Conservation (phyloP, 2,329 filamentous ascomycete genomes). For the Nothophaeocryptopus gaeumannii region DNA sequence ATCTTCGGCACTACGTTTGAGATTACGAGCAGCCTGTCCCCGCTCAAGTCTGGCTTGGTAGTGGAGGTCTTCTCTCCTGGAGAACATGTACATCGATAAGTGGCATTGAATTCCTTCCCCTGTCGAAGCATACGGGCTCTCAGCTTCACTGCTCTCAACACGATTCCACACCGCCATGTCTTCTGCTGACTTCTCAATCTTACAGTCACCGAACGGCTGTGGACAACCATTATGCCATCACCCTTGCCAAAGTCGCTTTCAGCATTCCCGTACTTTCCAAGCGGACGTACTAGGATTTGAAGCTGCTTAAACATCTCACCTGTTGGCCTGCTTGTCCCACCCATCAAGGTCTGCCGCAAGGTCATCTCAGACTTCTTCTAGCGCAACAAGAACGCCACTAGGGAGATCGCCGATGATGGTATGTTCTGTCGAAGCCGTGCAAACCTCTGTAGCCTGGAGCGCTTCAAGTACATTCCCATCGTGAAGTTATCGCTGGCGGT, state of each 20-base stretch:
- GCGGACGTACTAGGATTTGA: conserved; percentile 94
- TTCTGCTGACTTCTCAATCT: too few species aligned
- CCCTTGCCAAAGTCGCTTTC: conserved; percentile 49
- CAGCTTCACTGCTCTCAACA: too few species aligned
- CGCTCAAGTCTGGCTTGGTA: too few species aligned
- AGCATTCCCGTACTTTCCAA: conserved; percentile 98
- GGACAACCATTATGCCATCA: too few species aligned
- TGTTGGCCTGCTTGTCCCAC: neutral
- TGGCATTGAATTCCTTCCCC: too few species aligned
- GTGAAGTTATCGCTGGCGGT: conserved; percentile 87
- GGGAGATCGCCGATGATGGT: conserved; percentile 64
- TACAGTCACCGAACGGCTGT: too few species aligned
- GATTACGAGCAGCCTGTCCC: conserved; percentile 77
- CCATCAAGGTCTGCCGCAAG: conserved; percentile 52
- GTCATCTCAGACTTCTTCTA: conserved; percentile 80
- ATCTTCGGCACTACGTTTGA: conserved; percentile 99
- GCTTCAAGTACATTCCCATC: conserved; percentile 97
- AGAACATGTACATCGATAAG: too few species aligned
- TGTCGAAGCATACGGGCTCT: too few species aligned
- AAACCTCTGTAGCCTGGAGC: conserved; percentile 44
- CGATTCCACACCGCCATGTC: too few species aligned
- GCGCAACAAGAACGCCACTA: conserved; percentile 75
- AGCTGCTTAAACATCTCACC: conserved; percentile 85
- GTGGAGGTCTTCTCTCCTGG: too few species aligned
- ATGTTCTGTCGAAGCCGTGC: too few species aligned